A percentile compares a stretch with the other conserved stretches of the same genome.
phyloP scores from a whole-genome alignment of 352 stramenopile species.

The Hyaloperonospora arabidopsidis region DNA sequence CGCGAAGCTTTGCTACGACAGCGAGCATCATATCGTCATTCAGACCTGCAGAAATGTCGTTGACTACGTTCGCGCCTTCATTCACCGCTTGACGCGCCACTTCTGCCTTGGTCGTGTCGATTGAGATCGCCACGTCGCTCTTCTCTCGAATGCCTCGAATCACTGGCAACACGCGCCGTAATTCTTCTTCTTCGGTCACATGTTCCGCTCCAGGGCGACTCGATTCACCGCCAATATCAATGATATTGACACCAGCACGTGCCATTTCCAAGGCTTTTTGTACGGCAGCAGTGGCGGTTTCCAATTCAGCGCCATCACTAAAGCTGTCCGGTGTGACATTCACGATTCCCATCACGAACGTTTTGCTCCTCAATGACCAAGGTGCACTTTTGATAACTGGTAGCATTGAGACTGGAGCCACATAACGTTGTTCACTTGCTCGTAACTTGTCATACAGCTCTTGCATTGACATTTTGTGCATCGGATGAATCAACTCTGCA shows the following conservation, averaged over 20 bases:
- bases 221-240: slow-evolving; percentile 98
- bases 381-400: slow-evolving; percentile 36
- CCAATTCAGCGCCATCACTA: slow-evolving; percentile 59
- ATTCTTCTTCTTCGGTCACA: slow-evolving; percentile 86
- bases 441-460: slow-evolving; percentile 54
- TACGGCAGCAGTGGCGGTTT: slow-evolving; percentile 54
- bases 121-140: slow-evolving; percentile 86
- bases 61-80: slow-evolving; percentile 94
- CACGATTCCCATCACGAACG: slow-evolving; percentile 96
- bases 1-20: slow-evolving; percentile 73
- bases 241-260: slow-evolving; percentile 86
- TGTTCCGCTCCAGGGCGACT: slow-evolving; percentile 92
- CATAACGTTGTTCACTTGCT: slow-evolving; percentile 19
- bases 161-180: slow-evolving; percentile 88
- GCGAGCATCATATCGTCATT: slow-evolving; percentile 90
- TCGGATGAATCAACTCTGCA: slow-evolving; percentile 71
- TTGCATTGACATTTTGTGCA: slow-evolving; percentile 60
- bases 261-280: slow-evolving; percentile 85
- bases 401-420: slow-evolving; percentile 44
- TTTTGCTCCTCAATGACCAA: slow-evolving; percentile 53
- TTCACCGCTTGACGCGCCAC: slow-evolving; percentile 87
- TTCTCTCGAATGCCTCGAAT: slow-evolving; percentile 84
- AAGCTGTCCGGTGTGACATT: slow-evolving; percentile 99
- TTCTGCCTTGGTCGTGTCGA: slow-evolving; percentile 92
- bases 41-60: slow-evolving; percentile 94